Conservation (phyloP, 495 filamentous ascomycete genomes). For the Xylaria curta region DNA sequence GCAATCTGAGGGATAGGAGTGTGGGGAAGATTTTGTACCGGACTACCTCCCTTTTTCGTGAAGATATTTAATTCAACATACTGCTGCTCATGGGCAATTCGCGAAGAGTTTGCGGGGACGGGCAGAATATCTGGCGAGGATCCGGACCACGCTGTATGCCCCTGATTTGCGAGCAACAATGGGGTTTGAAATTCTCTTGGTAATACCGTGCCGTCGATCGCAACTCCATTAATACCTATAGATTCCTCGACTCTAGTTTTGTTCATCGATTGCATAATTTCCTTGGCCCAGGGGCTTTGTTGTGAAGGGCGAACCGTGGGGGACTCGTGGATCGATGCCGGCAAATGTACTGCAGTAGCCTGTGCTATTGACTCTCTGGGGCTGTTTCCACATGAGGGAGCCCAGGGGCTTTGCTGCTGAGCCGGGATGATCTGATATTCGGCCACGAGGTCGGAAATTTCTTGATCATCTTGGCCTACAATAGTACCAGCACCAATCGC, state of each 20-base stretch:
- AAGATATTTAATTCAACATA: neutral
- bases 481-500: neutral
- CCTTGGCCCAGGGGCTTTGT: constrained; percentile 37
- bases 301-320: constrained; percentile 33
- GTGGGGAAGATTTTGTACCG: neutral
- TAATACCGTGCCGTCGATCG: neutral
- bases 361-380: neutral
- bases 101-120: neutral
- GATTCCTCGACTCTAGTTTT: neutral
- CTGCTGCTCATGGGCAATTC: neutral
- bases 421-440: neutral
- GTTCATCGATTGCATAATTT: constrained; percentile 3
- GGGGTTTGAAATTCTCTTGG: constrained; percentile 18
- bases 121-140: constrained; percentile 1
- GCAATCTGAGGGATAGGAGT: constrained; percentile 16
- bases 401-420: constrained; percentile 19
- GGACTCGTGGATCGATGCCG: neutral
- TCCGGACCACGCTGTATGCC: neutral
- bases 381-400: neutral
- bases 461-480: neutral
- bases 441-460: neutral
- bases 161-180: neutral
- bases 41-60: neutral
- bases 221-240: neutral
- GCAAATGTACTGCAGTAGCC: neutral